phyloP scores from a whole-genome alignment of 805 yeast genomes.

The Saccharomyces jurei region DNA sequence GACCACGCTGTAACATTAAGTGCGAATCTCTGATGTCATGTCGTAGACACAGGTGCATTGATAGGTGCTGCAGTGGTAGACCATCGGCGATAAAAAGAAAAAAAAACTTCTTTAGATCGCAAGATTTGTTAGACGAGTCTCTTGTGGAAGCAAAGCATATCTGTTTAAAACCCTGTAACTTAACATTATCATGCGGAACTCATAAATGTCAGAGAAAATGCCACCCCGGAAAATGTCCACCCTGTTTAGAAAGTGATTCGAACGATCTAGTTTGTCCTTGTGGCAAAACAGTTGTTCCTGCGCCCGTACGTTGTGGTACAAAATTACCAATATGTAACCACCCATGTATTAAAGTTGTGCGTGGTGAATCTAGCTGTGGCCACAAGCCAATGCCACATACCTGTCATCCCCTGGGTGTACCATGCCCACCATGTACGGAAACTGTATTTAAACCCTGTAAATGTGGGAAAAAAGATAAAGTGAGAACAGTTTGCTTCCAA shows the following conservation, averaged over 20 bases:
- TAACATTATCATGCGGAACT: slow-evolving; percentile 53
- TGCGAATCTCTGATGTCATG: slow-evolving; percentile 73
- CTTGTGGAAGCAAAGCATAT: slow-evolving; percentile 69
- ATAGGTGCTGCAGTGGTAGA: slow-evolving; percentile 64
- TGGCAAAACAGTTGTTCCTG: slow-evolving; percentile 67
- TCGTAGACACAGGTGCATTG: slow-evolving; percentile 68
- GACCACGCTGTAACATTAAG: slow-evolving; percentile 59
- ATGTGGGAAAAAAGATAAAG: slow-evolving; percentile 45
- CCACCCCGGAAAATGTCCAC: slow-evolving; percentile 72
- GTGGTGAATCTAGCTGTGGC: slow-evolving; percentile 47
- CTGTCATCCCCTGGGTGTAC: slow-evolving; percentile 59
- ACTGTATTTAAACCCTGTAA: slow-evolving; percentile 49
- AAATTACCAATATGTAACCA: slow-evolving; percentile 53
- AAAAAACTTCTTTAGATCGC: slow-evolving; percentile 32
- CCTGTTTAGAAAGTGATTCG: slow-evolving; percentile 72
- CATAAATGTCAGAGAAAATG: slow-evolving; percentile 67
- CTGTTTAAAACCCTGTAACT: slow-evolving; percentile 60
- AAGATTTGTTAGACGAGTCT: slow-evolving; percentile 38
- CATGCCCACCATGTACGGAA: slow-evolving; percentile 73
- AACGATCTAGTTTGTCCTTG: slow-evolving; percentile 76
- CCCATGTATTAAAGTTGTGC: slow-evolving; percentile 48
- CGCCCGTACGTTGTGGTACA: slow-evolving; percentile 83
- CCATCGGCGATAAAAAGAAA: slow-evolving; percentile 45
- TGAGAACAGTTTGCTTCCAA: slow-evolving; percentile 65
- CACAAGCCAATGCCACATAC: slow-evolving; percentile 61